Percentiles rank a stretch among this genome's conserved stretches.
phyloP scores from a whole-genome alignment of 768 basidiomycete species.

The Lepiota brunneoincarnata region DNA sequence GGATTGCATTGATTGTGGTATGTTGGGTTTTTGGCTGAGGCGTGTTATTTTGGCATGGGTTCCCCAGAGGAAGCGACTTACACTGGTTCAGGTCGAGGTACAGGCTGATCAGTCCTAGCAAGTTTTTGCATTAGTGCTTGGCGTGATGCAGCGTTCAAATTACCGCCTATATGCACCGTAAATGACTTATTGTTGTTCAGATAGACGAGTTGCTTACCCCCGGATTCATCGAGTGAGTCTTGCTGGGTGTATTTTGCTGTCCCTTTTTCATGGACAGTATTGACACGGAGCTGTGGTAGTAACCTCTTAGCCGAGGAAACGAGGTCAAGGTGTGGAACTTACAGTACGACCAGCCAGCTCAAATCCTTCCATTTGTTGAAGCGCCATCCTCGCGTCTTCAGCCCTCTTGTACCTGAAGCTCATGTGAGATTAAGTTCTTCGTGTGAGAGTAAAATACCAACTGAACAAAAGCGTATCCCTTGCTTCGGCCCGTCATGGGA shows the following conservation, averaged over 20 bases:
- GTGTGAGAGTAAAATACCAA: slow-evolving; percentile 35
- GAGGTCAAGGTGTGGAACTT: slow-evolving; percentile 24
- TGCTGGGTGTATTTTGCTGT: slow-evolving; percentile 70
- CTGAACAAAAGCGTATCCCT: slow-evolving; percentile 98
- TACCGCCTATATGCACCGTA: slow-evolving; percentile 69
- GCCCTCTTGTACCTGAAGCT: slow-evolving; percentile 72
- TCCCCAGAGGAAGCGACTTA: slow-evolving; percentile 32
- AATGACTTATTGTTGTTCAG: not conserved
- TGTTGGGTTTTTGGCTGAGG: slow-evolving; percentile 67
- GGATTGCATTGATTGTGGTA: slow-evolving; percentile 86
- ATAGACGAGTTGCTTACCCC: slow-evolving; percentile 49
- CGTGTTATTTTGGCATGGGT: slow-evolving; percentile 16
- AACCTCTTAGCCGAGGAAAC: not conserved
- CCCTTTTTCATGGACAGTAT: slow-evolving; percentile 91
- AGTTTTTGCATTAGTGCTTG: slow-evolving; percentile 99
- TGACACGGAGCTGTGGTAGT: slow-evolving; percentile 68
- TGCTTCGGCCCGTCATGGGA: slow-evolving; percentile 91
- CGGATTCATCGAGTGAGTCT: slow-evolving; percentile 85
- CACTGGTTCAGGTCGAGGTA: slow-evolving; percentile 57
- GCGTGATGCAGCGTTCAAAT: slow-evolving; percentile 96
- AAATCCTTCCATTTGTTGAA: slow-evolving; percentile 99
- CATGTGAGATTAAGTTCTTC: not conserved
- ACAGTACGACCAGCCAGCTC: slow-evolving; percentile 94
- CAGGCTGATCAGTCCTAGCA: slow-evolving; percentile 83
- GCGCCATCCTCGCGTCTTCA: slow-evolving; percentile 95